Evolutionary conservation across 2,329 filamentous ascomycete genomes (phyloP), one percentile per base, ranked within the genome.

Genomic region (Pseudocercospora pini-densiflorae): DNA sequence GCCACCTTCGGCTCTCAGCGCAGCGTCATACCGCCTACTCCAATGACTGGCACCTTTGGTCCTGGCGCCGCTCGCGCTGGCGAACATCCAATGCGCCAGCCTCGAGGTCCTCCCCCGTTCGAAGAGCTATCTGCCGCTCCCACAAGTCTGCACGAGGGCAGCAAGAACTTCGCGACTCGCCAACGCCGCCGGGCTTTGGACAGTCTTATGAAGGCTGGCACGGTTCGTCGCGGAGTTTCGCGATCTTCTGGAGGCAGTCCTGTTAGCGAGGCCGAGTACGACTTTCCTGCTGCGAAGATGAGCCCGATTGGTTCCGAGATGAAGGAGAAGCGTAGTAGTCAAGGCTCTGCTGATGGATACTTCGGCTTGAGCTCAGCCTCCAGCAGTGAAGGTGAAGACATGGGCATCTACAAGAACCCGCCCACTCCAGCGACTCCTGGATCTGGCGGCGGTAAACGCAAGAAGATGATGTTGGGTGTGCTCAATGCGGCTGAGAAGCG

Each of bases 101-200:
- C 95, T 61, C 92, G 93, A 70, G 94, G 94, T 5, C 95, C 95
- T 24, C 95, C 95, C 14, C 89, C 92, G 14, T 86, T 98, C 59
- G 95, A 99, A 72, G 95, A 99, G 81, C 88, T 99, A 67, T 88
- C 90, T 75, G 87, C 90, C 21, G 95, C 94, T 81, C 95, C 95
- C 1, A 98, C 94, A 8, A 90, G 92, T 72, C 97, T 93, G 82
- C 88, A 94, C 70, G 94, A 98, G 79, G 95, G 94, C 24, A 97
- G 94, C 88, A 85, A 97, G 88, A 99, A 99, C 83, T 99, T 99
- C 81, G 91, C 92, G 10, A 89, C 93, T 63, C 93, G 95, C 68
- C 94, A 96, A 75, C 93, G 95, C 67, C 93, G 94, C 70, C 93
- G 92, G 74, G 95, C 95, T 27, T 89, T 99, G 53, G 90, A 94